Evolutionary conservation across 1,284 basidiomycete species (phyloP), one percentile per base, ranked within the genome.

Genomic region (Exobasidium rhododendri): DNA sequence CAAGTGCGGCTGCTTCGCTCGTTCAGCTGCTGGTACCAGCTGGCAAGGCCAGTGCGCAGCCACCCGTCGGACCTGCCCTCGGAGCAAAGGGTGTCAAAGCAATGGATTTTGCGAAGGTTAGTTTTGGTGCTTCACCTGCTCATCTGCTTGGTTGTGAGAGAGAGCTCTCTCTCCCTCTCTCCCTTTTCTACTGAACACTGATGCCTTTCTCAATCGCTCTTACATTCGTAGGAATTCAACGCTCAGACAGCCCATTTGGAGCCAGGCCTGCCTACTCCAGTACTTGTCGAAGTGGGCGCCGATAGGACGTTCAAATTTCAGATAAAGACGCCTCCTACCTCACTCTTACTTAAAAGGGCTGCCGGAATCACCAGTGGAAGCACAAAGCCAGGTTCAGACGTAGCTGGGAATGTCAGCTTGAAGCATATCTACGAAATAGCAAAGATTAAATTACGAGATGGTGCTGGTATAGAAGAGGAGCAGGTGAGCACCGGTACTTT

Each of bases 371-470:
- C 92, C 73, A 94, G 92, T 81, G 94, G 94, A 1, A 71, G 81
- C 0, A 78, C 78, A 17, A 71, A 73, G 46, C 85, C 90, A 43
- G 89, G 86, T 44, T 86, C 86, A 73, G 63, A 90, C 89, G 85
- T 64, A 17, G 58, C 46, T 17, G 92, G 90, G 53, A 92, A 89
- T 29, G 85, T 99, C 74, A 90, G 86, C 70, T 85, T 98, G 75
- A 99, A 99, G 84, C 94, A 97, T 83, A 86, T 98, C 77, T 98
- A 96, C 82, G 96, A 98, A 84, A 97, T 99, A 78, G 93, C 96
- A 43, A 96, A 91, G 85, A 90, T 98, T 81, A 99, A 99, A 84
- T 86, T 88, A 65, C 86, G 85, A 72, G 96, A 98, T 50, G 69
- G 71, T 32, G 61, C 67, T 46, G 70, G 69, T 24, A 67, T 77